Base-by-base conservation (phyloP, 495 filamentous ascomycete species). In the Bombardia bombarda region DNA sequence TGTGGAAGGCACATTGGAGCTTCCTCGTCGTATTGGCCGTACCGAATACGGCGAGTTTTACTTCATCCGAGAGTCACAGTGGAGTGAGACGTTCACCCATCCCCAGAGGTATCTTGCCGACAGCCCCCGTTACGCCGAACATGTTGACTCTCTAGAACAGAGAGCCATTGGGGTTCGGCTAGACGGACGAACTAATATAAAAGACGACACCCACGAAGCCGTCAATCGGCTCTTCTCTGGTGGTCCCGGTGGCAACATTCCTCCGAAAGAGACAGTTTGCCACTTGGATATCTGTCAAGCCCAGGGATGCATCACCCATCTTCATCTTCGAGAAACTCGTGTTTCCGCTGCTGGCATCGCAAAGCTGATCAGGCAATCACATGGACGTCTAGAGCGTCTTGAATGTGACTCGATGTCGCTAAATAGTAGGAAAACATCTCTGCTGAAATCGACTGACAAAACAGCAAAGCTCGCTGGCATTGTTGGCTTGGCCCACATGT, bases 341-440 rank as follows among this genome's bases (percentile, higher is more conserved):
- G 44, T 72, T 23, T 58, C 65, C 7, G 28, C 54, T 5, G 12
- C 42, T 0, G 61, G 52, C 3, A 32, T 70, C 5, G 55, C 57
- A 36, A 49, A 39, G 32, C 24, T 67, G n/a, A 25, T 74, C 6
- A 41, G 60, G 21, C 30, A 32, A 0, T 61, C 59, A 1, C 42
- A 50, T 2, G 66, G 65, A 3, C 60, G 61, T 25, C 47, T 74
- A 3, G 55, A 72, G 34, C 64, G 58, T 28, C 60, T 74, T 20
- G 65, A 69, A n/a, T 72, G 69, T 40, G 61, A 67, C 16, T 52
- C 51, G 14, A 40, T 49, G 43, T 33, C 8, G 19, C 50, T 19
- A 24, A 47, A 26, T 38, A 22, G 47, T 9, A 43, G 7, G 35
- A 42, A 34, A 12, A 33, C 5, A 7, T 31, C n/a, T 5, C 38